Evolutionary conservation across 2,329 filamentous ascomycete genomes (phyloP).

Genomic region (Calycina herbarum): DNA sequence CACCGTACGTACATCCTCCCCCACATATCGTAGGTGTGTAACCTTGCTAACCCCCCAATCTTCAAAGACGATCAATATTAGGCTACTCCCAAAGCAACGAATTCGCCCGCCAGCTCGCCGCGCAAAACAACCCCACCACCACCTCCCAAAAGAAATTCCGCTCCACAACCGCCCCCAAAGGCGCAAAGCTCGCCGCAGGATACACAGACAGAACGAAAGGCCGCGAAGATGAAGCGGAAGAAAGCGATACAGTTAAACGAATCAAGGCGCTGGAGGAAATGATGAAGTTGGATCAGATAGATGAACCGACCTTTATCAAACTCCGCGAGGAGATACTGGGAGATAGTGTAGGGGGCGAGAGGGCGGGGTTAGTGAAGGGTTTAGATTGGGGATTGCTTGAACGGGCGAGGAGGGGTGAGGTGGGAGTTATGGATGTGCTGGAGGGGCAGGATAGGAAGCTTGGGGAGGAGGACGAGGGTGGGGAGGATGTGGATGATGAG

Average conservation of each 20-base stretch:
- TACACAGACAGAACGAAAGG: conserved; percentile 80
- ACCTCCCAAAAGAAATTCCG: conserved; percentile 65
- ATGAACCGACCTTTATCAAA: conserved; percentile 74
- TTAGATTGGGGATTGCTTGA: conserved; percentile 81
- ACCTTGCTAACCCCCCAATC: conserved; percentile 8
- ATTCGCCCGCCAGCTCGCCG: conserved; percentile 82
- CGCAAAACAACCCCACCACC: conserved; percentile 49
- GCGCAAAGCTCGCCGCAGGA: conserved; percentile 73
- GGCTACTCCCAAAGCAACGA: conserved; percentile 46
- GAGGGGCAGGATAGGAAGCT: conserved; percentile 35
- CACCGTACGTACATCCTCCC: conserved; percentile 63
- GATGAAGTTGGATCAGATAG: conserved; percentile 81
- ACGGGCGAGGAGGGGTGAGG: conserved; percentile 65
- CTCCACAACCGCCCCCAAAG: conserved; percentile 75
- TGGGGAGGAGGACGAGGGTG: conserved; percentile 33
- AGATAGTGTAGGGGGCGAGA: conserved; percentile 64
- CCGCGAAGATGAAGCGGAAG: conserved; percentile 53
- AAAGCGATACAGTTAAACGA: conserved; percentile 58
- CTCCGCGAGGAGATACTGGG: conserved; percentile 76
- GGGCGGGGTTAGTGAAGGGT: conserved; percentile 88
- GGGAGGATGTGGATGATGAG: conserved; percentile 62
- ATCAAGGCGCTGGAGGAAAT: conserved; percentile 79
- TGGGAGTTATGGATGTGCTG: conserved; percentile 49
- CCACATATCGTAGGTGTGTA: not conserved
- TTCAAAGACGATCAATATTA: conserved; percentile 25